A percentile compares a stretch with the other conserved stretches of the same genome.
Evolutionary conservation across 176 grass and related monocot genomes (phyloP).

Genomic region (Zea luxurians): DNA sequence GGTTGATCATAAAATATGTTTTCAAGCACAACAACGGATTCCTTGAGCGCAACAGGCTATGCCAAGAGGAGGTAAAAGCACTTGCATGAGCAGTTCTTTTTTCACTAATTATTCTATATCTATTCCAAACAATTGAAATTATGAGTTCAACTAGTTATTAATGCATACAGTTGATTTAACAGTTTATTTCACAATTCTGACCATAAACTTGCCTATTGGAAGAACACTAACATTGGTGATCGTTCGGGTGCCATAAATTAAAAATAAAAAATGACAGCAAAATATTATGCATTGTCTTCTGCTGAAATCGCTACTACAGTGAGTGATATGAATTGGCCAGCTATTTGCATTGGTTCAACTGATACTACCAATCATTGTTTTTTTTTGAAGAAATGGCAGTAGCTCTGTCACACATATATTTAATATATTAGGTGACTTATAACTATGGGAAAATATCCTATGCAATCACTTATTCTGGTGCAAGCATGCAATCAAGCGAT

Average conservation of each 20-base stretch:
- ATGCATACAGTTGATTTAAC: not conserved
- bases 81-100: not conserved
- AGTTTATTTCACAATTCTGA: conserved; percentile 5
- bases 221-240: not conserved
- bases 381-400: not conserved
- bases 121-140: not conserved
- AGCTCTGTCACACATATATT: not conserved
- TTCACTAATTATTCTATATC: not conserved
- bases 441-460: no score
- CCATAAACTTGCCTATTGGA: not conserved
- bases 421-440: not conserved
- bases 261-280: not conserved
- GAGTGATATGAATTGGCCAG: no score
- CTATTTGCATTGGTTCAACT: not conserved
- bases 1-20: not conserved
- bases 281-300: conserved; percentile 1
- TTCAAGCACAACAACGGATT: not conserved
- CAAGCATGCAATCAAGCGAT: no score
- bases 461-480: no score
- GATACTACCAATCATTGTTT: not conserved
- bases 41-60: not conserved
- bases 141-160: not conserved
- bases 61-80: not conserved
- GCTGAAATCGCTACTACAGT: not conserved
- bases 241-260: not conserved